Evolutionary conservation across 306 rosid species (phyloP), one percentile per base, ranked within the genome.

Genomic region (Cajanus cajan): DNA sequence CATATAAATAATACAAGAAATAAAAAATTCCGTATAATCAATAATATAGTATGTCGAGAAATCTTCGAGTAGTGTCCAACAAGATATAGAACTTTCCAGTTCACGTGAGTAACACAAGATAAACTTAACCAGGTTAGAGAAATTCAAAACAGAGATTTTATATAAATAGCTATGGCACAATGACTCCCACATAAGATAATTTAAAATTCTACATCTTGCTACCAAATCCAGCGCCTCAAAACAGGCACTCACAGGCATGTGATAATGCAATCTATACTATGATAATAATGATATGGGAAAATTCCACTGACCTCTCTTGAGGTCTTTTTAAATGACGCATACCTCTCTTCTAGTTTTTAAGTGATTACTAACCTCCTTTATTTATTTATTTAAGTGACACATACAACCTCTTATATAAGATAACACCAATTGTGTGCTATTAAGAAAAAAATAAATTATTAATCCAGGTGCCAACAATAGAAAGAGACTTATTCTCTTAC

Each of bases 11-110:
- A 55, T n/a, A 63, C 59, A 52, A 13, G 40, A 74, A 43, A 59
- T 19, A 65, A 19, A 64, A 68, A 13, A 68, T 59, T 16, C 13
- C 16, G 1, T n/a, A 41, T n/a, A 43, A 69, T n/a, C 55, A 34
- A 66, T 63, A 65, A 65, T 45, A 15, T 28, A 57, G 31, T 44
- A 57, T 33, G 28, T 37, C 13, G 18, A 31, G 7, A 72, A 54
- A 34, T 48, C 52, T 71, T 71, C 40, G 44, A 36, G 33, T 47
- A 39, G 50, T 45, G 31, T 80, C 57, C 16, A 19, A 16, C 47
- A 66, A 7, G 16, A 44, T 65, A 73, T 41, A 68, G 19, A 59
- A 45, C 71, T 55, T 78, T 62, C 54, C 58, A 59, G 37, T 43
- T 37, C 36, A 33, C 21, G 2, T 40, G 40, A 45, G 39, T 45